Evolutionary conservation across 2,329 filamentous ascomycete genomes (phyloP).

Genomic region (Cladosporium velox): DNA sequence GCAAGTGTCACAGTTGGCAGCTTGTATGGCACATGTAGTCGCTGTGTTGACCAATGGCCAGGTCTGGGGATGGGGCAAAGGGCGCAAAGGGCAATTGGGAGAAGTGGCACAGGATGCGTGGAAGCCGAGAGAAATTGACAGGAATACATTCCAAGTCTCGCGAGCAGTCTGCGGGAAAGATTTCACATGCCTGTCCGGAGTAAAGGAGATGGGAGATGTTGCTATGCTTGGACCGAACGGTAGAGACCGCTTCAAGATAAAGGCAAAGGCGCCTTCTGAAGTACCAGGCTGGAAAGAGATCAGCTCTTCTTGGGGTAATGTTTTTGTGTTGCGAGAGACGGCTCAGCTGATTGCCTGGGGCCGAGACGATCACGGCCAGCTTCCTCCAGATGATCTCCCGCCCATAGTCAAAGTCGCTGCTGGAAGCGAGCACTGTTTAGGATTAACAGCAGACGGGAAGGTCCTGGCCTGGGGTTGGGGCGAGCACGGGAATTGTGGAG

Average conservation of each 20-base stretch:
- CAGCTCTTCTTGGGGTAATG: constrained; percentile 77
- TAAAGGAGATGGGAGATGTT: constrained; percentile 59
- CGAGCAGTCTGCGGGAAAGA: constrained; percentile 79
- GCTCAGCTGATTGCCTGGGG: constrained; percentile 74
- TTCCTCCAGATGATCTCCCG: constrained; percentile 66
- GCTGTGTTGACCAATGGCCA: constrained; percentile 72
- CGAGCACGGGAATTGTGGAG: constrained; percentile 94
- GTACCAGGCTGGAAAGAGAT: constrained; percentile 66
- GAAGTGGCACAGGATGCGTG: constrained; percentile 55
- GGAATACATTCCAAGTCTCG: constrained; percentile 62
- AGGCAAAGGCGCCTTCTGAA: constrained; percentile 50
- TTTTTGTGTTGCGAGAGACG: constrained; percentile 68
- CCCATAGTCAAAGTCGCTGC: constrained; percentile 65
- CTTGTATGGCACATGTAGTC: constrained; percentile 77
- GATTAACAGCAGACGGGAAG: constrained; percentile 62
- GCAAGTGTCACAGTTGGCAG: constrained; percentile 65
- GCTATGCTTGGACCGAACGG: constrained; percentile 74
- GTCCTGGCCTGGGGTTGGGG: constrained; percentile 94
- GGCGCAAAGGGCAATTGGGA: constrained; percentile 82
- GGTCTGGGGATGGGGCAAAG: constrained; percentile 85
- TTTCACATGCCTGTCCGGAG: constrained; percentile 72
- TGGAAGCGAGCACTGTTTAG: constrained; percentile 89
- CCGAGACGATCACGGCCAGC: constrained; percentile 79
- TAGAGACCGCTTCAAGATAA: constrained; percentile 61
- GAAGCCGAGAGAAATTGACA: constrained; percentile 62